These are phyloP conservation scores for Phanerodontia chrysosporium DNA, from an alignment of 768 basidiomycete species.

Conservation along the genomic window DNA sequence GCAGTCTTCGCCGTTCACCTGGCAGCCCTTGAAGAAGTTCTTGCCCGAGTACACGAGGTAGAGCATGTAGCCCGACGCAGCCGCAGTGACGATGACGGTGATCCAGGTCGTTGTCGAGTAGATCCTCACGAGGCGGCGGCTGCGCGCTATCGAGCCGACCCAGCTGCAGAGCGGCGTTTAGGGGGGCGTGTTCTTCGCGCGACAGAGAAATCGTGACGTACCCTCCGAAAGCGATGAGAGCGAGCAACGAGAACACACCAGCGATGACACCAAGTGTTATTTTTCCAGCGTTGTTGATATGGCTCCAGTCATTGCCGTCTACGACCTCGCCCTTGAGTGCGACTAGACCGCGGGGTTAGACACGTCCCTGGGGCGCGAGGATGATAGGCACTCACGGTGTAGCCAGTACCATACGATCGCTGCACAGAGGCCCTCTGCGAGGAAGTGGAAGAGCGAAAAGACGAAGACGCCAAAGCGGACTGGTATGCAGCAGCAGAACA, in stretches of 20 bases:
- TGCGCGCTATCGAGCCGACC: conserved; percentile 24
- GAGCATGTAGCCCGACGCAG: conserved; percentile 17
- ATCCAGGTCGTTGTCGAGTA: conserved; percentile 23
- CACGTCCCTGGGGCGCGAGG: not conserved
- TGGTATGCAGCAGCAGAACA: conserved; percentile 29
- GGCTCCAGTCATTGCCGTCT: conserved; percentile 8
- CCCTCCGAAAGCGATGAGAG: conserved; percentile 25
- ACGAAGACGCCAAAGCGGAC: conserved; percentile 27
- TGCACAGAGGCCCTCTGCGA: conserved; percentile 7
- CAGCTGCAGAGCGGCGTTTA: conserved; percentile 14
- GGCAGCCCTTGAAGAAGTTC: conserved; percentile 14
- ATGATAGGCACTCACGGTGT: not conserved
- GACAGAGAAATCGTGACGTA: conserved; percentile 9
- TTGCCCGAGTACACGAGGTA: conserved; percentile 20
- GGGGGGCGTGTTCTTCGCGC: not conserved
- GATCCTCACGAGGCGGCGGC: conserved; percentile 24
- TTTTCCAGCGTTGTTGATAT: conserved; percentile 9
- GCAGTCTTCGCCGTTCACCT: conserved; percentile 17
- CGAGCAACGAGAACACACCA: conserved; percentile 20
- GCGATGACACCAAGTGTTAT: conserved; percentile 18
- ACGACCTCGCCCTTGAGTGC: conserved; percentile 3
- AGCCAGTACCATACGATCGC: conserved; percentile 17
- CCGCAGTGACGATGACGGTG: conserved; percentile 18
- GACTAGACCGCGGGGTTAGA: not conserved
- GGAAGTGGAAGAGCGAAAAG: conserved; percentile 22